Conservation (phyloP, 179 eudicot species). For the Heliamphora pulchella region DNA sequence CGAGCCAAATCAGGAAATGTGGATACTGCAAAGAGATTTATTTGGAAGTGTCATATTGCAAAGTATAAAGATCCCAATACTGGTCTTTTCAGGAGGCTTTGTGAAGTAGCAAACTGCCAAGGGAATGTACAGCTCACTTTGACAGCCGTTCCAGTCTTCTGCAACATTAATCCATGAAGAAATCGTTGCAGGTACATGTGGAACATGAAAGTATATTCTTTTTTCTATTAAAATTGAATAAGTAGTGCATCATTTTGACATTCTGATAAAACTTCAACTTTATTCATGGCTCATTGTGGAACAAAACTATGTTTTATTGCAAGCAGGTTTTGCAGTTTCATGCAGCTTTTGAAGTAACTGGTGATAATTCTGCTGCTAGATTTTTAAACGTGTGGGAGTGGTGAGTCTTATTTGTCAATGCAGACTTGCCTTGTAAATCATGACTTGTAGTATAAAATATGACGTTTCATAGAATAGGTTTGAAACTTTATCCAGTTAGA, state of each 20-base stretch:
- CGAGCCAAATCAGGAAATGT: neutral
- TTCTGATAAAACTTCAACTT: neutral
- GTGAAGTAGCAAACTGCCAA: neutral
- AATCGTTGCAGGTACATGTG: neutral
- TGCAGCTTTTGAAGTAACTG: neutral
- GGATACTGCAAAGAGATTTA: neutral
- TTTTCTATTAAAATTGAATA: neutral
- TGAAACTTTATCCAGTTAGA: neutral
- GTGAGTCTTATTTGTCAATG: neutral
- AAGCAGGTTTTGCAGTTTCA: neutral
- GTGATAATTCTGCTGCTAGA: neutral
- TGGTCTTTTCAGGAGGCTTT: neutral
- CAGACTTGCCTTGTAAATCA: neutral
- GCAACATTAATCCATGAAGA: neutral
- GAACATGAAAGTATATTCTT: neutral
- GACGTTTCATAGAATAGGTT: neutral
- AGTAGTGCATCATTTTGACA: neutral
- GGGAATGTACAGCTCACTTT: conserved; percentile 6
- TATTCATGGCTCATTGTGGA: neutral
- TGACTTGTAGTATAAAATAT: neutral
- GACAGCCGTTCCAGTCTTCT: neutral
- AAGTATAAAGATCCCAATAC: neutral
- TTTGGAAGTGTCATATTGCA: neutral
- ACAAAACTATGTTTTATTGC: neutral
- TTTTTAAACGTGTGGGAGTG: neutral